Evolutionary conservation across 148 eudicot genomes (phyloP), one percentile per base, ranked within the genome.

Genomic region (Chenopodium formosanum): DNA sequence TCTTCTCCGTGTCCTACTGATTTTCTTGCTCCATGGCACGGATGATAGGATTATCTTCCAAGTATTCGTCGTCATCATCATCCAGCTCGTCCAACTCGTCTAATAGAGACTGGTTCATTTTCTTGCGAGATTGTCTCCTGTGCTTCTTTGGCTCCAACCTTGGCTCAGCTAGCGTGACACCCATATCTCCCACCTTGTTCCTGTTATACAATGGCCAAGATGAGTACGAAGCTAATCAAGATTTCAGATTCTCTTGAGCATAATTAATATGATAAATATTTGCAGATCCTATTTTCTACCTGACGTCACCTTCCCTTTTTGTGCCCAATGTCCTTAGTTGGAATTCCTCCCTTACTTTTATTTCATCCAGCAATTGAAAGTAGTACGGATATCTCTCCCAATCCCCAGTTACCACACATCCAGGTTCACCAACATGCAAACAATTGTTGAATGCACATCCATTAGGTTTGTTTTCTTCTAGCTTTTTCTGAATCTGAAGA

Each of bases 331-430:
- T 96, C 89, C 97, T 90, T 73, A 94, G 82, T 85, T 91, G 98
- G 86, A 92, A 90, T 82, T 94, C 94, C 85, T 94, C 99, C 68
- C 98, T 91, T 75, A 89, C 85, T 84, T 82, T 91, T 73, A 96
- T 92, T 83, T 95, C 99, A 88, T 95, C 99, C 71, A 93, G 91
- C 86, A 95, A 86, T 75, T 95, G 94, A 78, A 95, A 85, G 88
- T 95, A 95, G 82, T 83, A 92, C 0, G 97, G 91, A 82, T 91
- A 89, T 81, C 99, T 92, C 86, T 93, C 99, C 99, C 99, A 95
- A 19, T 92, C 92, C 48, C 85, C 88, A 77, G 82, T 70, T 70
- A 90, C 93, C 70, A 89, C 75, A 72, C 99, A 95, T 34, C 94
- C 99, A 34, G 89, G 97, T 84, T 92, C 99, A 70, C 97, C 97